Conservation (phyloP, 2,329 filamentous ascomycete genomes). For the Fusarium bulbicola region DNA sequence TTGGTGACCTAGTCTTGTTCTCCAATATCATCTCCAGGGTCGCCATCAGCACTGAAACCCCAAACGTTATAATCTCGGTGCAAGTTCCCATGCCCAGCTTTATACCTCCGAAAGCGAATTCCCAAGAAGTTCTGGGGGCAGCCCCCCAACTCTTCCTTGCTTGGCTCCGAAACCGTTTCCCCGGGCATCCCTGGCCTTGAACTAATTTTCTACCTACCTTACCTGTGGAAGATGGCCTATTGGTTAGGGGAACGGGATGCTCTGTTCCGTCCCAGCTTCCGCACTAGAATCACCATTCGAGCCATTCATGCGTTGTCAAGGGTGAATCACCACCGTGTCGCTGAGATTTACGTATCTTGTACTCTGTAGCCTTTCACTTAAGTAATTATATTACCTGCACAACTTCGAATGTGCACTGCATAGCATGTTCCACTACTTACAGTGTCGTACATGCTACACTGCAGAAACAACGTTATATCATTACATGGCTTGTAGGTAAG, state of each 20-base stretch:
- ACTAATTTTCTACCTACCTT: neutral
- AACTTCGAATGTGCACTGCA: slow-evolving; percentile 16
- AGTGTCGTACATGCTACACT: slow-evolving; percentile 5
- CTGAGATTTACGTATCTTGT: neutral
- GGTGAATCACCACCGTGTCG: neutral
- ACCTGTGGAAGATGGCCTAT: neutral
- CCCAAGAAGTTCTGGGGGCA: neutral
- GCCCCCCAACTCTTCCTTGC: neutral
- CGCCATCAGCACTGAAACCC: neutral
- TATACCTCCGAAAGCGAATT: neutral
- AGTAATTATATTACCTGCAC: slow-evolving; percentile 12
- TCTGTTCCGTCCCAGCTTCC: slow-evolving; percentile 8
- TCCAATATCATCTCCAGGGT: neutral
- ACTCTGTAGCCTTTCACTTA: neutral
- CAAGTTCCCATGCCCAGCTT: neutral
- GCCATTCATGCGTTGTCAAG: slow-evolving; percentile 10
- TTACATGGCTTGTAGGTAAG: neutral
- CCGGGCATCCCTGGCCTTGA: neutral
- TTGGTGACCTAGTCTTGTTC: neutral
- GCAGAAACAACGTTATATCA: slow-evolving; percentile 17
- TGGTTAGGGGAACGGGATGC: neutral
- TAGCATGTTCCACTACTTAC: slow-evolving; percentile 37
- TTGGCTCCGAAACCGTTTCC: neutral
- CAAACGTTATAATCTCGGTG: neutral
- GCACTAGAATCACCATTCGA: neutral